Conservation (phyloP, 2,329 filamentous ascomycete species). For the Polytolypa hystricis region DNA sequence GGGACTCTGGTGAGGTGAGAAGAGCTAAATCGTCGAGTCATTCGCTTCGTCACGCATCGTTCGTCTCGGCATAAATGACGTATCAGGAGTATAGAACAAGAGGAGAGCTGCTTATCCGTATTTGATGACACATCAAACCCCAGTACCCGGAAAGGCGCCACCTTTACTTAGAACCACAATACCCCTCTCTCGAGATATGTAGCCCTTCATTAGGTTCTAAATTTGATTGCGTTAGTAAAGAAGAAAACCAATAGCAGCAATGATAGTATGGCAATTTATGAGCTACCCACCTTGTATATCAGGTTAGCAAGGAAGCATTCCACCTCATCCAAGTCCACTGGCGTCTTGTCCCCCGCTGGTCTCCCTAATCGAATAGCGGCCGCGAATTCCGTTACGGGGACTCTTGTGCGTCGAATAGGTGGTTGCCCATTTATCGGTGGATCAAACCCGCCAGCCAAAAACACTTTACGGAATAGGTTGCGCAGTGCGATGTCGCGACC, state of each 20-base stretch:
- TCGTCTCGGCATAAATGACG: background rate
- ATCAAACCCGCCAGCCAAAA: slow-evolving; percentile 71
- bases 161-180: slow-evolving; percentile 89
- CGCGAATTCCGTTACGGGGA: slow-evolving; percentile 73
- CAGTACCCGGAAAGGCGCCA: slow-evolving; percentile 87
- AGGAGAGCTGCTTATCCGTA: too few relatives aligned
- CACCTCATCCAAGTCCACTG: slow-evolving; percentile 78
- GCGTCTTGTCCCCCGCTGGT: slow-evolving; percentile 40
- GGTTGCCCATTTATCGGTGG: slow-evolving; percentile 58
- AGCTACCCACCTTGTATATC: slow-evolving; percentile 76
- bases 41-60: too few relatives aligned
- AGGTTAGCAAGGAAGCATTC: slow-evolving; percentile 92
- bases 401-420: slow-evolving; percentile 55
- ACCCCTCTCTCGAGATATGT: slow-evolving; percentile 81
- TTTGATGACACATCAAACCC: slow-evolving; percentile 41
- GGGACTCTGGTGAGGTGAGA: background rate
- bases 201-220: slow-evolving; percentile 92
- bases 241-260: background rate
- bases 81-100: background rate
- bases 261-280: too few relatives aligned
- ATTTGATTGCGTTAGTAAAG: slow-evolving; percentile 13
- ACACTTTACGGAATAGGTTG: slow-evolving; percentile 87
- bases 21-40: too few relatives aligned
- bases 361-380: slow-evolving; percentile 70
- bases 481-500: slow-evolving; percentile 84